Base-by-base conservation (phyloP, 2,329 filamentous ascomycete species). In the Fusarium sp. region DNA sequence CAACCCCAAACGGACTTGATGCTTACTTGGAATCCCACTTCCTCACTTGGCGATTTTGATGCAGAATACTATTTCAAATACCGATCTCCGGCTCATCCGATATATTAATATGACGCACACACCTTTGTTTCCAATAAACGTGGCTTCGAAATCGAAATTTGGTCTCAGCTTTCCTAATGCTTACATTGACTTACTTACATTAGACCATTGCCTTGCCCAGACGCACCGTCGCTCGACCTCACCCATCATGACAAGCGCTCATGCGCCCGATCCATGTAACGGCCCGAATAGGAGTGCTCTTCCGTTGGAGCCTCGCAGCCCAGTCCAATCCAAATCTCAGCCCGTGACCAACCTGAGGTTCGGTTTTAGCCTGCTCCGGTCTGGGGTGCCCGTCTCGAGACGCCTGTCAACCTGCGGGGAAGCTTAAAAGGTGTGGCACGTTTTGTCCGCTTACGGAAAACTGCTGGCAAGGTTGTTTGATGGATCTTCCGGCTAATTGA, bases 251-350 rank as follows among this genome's bases (percentile, higher is more conserved):
- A 70, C 60, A 67, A 57, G 64, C 57, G 58, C 33, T 51, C 49
- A 66, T 57, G 49, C 54, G 33, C 33, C 54, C 58, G 49, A 55
- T 59, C 48, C 49, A 36, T 44, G 61, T 52, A 78, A 78, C 76
- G 77, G 77, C 76, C 77, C 77, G 77, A 78, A 78, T 78, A 78
- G 70, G 64, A 62, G 51, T 45, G 63, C 58, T 62, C 55, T 70
- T 70, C 51, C 24, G 55, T 48, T 72, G 72, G 59, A 68, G 59
- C 60, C 60, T 68, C 54, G 66, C 63, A 62, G 57, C 52, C 63
- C 57, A 67, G 49, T 57, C 67, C 72, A 69, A 69, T 58, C 62
- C 64, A 63, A 68, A 57, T 63, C 44, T 48, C 48, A 58, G 56
- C 60, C 60, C 42, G 45, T 73, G 63, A 59, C 69, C 74, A 67